Percentiles rank a stretch among this genome's conserved stretches.
Evolutionary conservation across 2,329 filamentous ascomycete genomes (phyloP).

Genomic region (Ophiostoma tasmaniense): DNA sequence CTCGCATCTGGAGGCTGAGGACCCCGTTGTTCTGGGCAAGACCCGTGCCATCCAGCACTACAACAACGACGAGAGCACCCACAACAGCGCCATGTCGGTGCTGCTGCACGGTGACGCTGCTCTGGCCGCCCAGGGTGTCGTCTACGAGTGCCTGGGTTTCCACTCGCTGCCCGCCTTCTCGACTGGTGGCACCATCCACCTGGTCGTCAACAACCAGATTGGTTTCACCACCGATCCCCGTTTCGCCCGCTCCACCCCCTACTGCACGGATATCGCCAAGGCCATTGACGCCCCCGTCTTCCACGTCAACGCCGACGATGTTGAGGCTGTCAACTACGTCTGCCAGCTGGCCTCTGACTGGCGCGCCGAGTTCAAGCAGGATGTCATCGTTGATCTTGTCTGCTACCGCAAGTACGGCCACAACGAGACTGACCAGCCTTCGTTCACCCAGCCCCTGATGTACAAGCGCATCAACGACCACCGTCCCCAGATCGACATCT

Average conservation of each 20-base stretch:
- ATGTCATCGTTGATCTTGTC: constrained; percentile 95
- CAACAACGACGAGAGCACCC: constrained; percentile 90
- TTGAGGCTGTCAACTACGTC: constrained; percentile 96
- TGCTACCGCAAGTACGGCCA: constrained; percentile 99
- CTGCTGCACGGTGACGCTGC: constrained; percentile 95
- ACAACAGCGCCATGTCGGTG: constrained; percentile 87
- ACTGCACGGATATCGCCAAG: constrained; percentile 99
- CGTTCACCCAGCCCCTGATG: constrained; percentile 99
- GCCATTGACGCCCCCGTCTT: constrained; percentile 97
- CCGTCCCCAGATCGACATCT: constrained; percentile 77
- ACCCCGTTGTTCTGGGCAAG: constrained; percentile 95
- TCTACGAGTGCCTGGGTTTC: constrained; percentile 98
- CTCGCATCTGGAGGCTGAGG: constrained; percentile 95
- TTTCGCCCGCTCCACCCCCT: constrained; percentile 92
- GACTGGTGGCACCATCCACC: constrained; percentile 91
- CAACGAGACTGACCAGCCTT: constrained; percentile 99
- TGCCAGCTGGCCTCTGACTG: constrained; percentile 96
- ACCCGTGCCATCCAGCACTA: constrained; percentile 97
- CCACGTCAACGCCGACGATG: constrained; percentile 98
- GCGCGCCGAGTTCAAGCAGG: constrained; percentile 97
- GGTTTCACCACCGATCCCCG: constrained; percentile 98
- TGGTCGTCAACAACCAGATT: constrained; percentile 99
- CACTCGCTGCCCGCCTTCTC: constrained; percentile 92
- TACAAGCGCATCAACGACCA: constrained; percentile 94
- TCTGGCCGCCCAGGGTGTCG: constrained; percentile 91